A percentile compares a stretch with the other conserved stretches of the same genome.
Evolutionary conservation across 73 alveolate genomes (phyloP).

Genomic region (Blepharisma japonicum): DNA sequence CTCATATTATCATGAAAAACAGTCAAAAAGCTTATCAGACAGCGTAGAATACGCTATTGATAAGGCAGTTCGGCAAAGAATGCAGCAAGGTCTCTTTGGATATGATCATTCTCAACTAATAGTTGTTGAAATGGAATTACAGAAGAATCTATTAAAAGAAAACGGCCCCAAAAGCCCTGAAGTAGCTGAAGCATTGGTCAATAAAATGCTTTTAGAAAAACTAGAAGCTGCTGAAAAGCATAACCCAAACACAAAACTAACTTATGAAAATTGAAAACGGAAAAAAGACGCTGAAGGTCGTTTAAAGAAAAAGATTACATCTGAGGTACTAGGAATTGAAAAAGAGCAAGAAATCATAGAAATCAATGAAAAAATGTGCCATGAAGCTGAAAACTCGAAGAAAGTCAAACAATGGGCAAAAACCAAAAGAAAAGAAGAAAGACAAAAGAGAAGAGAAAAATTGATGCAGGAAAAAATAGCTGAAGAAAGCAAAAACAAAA

Average conservation of each 20-base stretch:
- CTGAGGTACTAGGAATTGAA: not conserved
- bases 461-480: not conserved
- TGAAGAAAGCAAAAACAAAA: not conserved
- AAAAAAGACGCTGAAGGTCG: not conserved
- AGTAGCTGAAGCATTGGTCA: no score
- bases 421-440: not conserved
- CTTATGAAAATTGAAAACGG: not conserved
- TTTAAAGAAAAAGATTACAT: not conserved
- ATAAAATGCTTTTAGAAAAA: not conserved
- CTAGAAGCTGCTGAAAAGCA: not conserved
- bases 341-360: not conserved
- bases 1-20: not conserved
- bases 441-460: not conserved
- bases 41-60: slow-evolving; percentile 1
- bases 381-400: not conserved
- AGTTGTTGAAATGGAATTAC: no score
- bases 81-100: no score
- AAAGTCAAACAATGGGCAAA: slow-evolving; percentile 12
- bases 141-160: no score
- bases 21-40: not conserved
- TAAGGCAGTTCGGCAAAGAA: not conserved
- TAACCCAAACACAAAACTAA: not conserved
- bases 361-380: not conserved
- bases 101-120: no score
- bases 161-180: no score